Base-by-base conservation (phyloP, 2,329 filamentous ascomycete species). In the Colletotrichum brevisporum region DNA sequence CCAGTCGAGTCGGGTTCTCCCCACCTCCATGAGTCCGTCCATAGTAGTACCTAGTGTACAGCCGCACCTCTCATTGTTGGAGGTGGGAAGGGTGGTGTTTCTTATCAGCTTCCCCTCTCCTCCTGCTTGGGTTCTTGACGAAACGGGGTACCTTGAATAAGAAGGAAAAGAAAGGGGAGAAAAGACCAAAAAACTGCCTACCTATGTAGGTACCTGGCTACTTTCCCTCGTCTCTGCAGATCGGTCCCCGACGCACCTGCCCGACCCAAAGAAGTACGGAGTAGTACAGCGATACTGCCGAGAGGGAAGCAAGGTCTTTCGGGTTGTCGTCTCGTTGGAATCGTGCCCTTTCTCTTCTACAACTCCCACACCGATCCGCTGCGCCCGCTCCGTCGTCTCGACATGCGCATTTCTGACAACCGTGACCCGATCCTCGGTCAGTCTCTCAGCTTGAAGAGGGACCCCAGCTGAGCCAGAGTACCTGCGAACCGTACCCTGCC, bases 381-480 rank as follows among this genome's bases (percentile, higher is more conserved):
- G 31, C 36, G 50, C 50, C n/a, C 16, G 27, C 12, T 18, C 41
- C 51, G 60, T 55, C 24, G 54, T 21, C 54, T 60, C 66, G 66
- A 65, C 61, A 65, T 65, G 66, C 66, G 54, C 54, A 65, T 48
- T 55, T 50, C 24, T 60, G 41, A 50, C 55, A 47, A 5, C 18
- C 43, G 51, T 51, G 51, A 63, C 41, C 61, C 39, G 41, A 65
- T 24, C 36, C 54, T 69, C 43, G 61, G 54, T 16, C 54, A 65
- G 31, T 24, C 41, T 31, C 15, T 50, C 61, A 51, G 50, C 54
- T 50, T 39, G 41, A 18, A 50, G 41, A 54, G 47, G 24, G 50
- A 51, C 27, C 54, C 61, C 31, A 69, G 43, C n/a, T 65, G 61
- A 69, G 24, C 50, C 6, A 36, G 21, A 13, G 13, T 50, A 43